Base-by-base conservation (phyloP, 2,329 filamentous ascomycete genomes). In the Claviceps maximensis region DNA sequence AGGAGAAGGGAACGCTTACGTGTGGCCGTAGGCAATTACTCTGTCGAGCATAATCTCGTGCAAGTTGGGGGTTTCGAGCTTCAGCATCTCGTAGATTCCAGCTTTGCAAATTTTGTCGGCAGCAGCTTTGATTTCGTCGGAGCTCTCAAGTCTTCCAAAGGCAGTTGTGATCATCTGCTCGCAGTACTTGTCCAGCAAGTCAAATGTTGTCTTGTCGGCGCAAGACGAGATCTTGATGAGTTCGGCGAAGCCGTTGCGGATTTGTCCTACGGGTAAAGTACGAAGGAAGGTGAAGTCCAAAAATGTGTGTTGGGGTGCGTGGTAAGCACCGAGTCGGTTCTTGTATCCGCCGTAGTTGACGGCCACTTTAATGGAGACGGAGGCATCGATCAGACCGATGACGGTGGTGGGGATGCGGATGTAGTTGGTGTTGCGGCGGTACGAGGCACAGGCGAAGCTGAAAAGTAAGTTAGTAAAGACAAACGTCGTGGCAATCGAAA, bases 341-440 rank as follows among this genome's bases (percentile, higher is more conserved):
- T 87, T 87, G 73, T 86, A 85, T 65, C 82, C 80, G 63, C 82
- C 83, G 61, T 87, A 86, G 71, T 87, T 87, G 61, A 87, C 83
- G 13, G 82, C 84, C n/a, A 87, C 84, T 64, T 87, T 87, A 72
- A 87, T 87, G 38, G 80, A 84, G 50, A 87, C 84, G 19, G 82
- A 85, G 3, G 84, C 84, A 62, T 88, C 84, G 55, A 87, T 87
- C 48, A 88, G 72, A 10, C 84, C 84, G 61, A 88, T 87, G 57
- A 87, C 80, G 1, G 84, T 87, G 0, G 84, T 87, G 1, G 84
- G 84, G 9, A 87, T 77, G 48, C 84, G 81, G 62, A 87, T 86
- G 69, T 77, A 87, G 68, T 86, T 86, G 45, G 84, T 87, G 68
- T 80, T 86, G 59, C 84, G 74, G 56, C 83, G 78, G 68, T 87